Conservation (phyloP, 495 filamentous ascomycete species). For the Trichoderma reesei region DNA sequence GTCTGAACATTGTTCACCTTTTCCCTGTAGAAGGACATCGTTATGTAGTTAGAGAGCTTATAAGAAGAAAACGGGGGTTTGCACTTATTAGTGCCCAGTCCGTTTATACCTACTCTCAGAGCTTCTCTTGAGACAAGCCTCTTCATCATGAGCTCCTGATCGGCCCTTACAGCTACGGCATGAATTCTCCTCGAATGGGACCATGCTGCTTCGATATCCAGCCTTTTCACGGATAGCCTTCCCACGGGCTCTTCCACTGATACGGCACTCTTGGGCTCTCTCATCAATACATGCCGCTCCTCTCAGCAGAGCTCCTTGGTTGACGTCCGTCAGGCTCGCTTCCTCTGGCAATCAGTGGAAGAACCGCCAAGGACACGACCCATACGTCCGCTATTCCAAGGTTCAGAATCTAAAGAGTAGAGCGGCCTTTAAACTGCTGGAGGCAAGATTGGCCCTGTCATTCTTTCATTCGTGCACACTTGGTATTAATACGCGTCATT, state of each 20-base stretch:
- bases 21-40: no score
- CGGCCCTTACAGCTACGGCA: neutral
- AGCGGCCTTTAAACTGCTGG: conserved; percentile 84
- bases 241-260: neutral
- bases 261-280: neutral
- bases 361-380: conserved; percentile 61
- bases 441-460: conserved; percentile 38
- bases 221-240: neutral
- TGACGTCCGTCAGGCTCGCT: neutral
- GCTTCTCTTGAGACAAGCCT: no score
- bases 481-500: neutral
- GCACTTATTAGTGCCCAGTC: no score
- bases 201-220: neutral
- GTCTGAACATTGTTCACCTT: no score
- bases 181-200: neutral
- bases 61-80: no score
- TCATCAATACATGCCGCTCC: conserved; percentile 9
- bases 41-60: no score
- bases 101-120: no score
- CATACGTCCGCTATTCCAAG: conserved; percentile 58
- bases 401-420: conserved; percentile 73
- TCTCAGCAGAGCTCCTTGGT: conserved; percentile 7
- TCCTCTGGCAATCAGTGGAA: conserved; percentile 50
- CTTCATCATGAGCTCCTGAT: neutral
- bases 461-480: neutral